Base-by-base conservation (phyloP, 345 rosid genomes). In the Ricinus communis region DNA sequence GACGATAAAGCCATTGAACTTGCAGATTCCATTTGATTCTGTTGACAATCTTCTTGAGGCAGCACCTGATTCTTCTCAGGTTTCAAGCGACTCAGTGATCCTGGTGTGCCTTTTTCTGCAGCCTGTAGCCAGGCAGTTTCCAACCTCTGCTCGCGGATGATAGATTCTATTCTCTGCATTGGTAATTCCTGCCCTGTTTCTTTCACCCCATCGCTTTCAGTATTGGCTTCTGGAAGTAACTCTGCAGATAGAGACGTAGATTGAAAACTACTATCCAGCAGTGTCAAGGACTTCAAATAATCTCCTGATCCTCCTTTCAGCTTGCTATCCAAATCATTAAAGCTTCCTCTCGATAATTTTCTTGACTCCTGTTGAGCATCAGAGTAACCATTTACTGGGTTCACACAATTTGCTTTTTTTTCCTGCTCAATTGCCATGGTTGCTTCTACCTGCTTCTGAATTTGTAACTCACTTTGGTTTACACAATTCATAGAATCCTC, bases 91-190 rank as follows among this genome's bases (percentile, higher is more conserved):
- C 65, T 67, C 65, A 89, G 45, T 5, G 96, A 83, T 28, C 90
- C 91, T 54, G 91, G 86, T 27, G 90, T 86, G 75, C 91, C 91
- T 83, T 91, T 92, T 76, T 91, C 99, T 54, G 89, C 83, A 25
- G 93, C 85, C 76, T 95, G 99, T 81, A 95, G 80, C 99, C 97
- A 95, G 16, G 99, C 99, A 36, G 93, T 91, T 82, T 95, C 97
- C 75, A 95, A 81, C 77, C 87, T 85, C 79, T 95, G 99, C 80
- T 95, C 99, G 28, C 88, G 84, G 76, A 95, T 95, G 43, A 95
- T 95, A 30, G 97, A 90, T 86, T 95, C 99, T 77, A 90, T 85
- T 77, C 97, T 87, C 79, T 87, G 97, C 93, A 82, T 87, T 11
- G 97, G 97, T 57, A 85, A 67, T 69, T 82, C 90, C 72, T 74